Percentiles rank a stretch among this genome's conserved stretches.
These are phyloP conservation scores for Botryotinia narcissicola DNA, from an alignment of 2,329 filamentous ascomycete genomes.

Conservation along the genomic window DNA sequence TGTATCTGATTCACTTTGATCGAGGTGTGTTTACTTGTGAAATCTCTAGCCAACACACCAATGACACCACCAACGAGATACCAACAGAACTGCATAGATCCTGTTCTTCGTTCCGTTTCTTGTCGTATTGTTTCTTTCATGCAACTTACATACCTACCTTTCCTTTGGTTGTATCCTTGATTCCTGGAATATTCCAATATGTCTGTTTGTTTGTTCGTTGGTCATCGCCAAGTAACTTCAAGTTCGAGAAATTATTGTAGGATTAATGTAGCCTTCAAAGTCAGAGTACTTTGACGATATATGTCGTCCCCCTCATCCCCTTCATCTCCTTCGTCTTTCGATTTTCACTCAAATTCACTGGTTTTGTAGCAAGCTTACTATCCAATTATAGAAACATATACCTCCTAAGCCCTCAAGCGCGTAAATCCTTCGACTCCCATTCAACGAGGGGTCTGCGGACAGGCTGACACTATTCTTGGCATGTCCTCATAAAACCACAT, in stretches of 20 bases:
- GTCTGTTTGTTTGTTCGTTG: background rate
- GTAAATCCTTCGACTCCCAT: slow-evolving; percentile 1
- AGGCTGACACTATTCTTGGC: slow-evolving; percentile 17
- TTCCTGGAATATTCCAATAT: background rate
- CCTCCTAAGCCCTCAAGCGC: slow-evolving; percentile 10
- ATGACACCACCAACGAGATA: background rate
- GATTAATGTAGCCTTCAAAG: background rate
- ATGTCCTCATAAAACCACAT: slow-evolving; percentile 11
- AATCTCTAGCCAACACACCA: background rate
- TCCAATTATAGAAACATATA: slow-evolving; percentile 13
- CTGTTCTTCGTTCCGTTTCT: background rate
- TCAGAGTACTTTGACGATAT: background rate
- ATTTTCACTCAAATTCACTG: background rate
- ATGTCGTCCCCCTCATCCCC: background rate
- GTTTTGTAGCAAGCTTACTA: background rate
- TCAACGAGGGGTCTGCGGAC: background rate
- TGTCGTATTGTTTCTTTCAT: background rate
- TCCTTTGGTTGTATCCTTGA: background rate
- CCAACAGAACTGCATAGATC: background rate
- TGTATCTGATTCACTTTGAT: background rate
- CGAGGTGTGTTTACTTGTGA: background rate
- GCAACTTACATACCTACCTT: background rate
- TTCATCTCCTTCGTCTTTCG: background rate
- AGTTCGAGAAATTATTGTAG: background rate
- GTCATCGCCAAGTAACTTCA: background rate